A percentile compares a stretch with the other conserved stretches of the same genome.
phyloP scores from a whole-genome alignment of 768 basidiomycete genomes.

The Suillus placidus region DNA sequence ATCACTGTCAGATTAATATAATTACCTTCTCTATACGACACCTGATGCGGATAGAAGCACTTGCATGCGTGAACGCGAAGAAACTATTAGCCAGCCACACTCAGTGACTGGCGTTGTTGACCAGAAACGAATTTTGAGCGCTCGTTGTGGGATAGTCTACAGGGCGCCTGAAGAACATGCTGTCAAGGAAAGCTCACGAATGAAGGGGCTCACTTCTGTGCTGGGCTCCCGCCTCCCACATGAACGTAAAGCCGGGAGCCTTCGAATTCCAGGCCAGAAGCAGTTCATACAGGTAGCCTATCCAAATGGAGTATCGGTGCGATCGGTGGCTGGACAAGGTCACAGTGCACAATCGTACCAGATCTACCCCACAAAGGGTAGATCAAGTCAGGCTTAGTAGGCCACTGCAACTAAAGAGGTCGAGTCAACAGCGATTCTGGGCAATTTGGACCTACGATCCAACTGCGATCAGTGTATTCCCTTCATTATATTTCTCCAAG shows the following conservation, averaged over 20 bases:
- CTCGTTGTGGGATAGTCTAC: neutral
- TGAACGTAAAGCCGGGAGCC: neutral
- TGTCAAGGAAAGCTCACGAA: neutral
- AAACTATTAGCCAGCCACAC: neutral
- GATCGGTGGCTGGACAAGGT: neutral
- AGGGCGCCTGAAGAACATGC: neutral
- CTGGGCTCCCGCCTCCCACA: neutral
- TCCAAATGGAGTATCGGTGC: neutral
- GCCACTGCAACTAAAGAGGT: neutral
- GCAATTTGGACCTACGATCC: neutral
- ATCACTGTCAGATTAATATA: conserved; percentile 1
- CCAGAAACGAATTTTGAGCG: neutral
- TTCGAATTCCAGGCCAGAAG: conserved; percentile 4
- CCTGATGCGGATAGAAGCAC: neutral
- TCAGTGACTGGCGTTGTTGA: neutral
- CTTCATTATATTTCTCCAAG: neutral
- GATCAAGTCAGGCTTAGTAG: too few relatives aligned
- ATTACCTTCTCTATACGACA: neutral
- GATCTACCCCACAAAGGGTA: neutral
- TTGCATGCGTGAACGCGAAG: neutral
- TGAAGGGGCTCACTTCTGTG: neutral
- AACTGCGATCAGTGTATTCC: neutral
- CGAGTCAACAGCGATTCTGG: neutral
- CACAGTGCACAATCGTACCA: neutral
- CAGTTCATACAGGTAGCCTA: neutral